Evolutionary conservation across 2,329 filamentous ascomycete genomes (phyloP), one percentile per base, ranked within the genome.

Genomic region (Monosporascus sp.): DNA sequence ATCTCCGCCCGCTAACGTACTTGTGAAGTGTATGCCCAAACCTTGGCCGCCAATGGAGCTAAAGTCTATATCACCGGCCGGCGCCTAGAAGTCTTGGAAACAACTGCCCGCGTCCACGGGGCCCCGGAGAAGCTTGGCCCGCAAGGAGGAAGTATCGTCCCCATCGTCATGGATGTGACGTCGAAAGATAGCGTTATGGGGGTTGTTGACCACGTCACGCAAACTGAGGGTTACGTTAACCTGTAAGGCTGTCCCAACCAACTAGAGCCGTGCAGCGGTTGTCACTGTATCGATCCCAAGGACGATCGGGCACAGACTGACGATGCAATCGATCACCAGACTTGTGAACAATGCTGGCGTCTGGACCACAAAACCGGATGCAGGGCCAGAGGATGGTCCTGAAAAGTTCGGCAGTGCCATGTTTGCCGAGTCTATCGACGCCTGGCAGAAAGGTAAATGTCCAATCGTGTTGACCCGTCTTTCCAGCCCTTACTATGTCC

Each of bases 291-390:
- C n/a, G n/a, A n/a, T n/a, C n/a, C n/a, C n/a, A n/a, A n/a, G n/a
- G n/a, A n/a, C n/a, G n/a, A n/a, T n/a, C n/a, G n/a, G n/a, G n/a
- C n/a, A n/a, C n/a, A n/a, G n/a, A n/a, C n/a, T n/a, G n/a, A n/a
- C n/a, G n/a, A n/a, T n/a, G n/a, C n/a, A n/a, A n/a, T n/a, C n/a
- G n/a, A n/a, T n/a, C n/a, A n/a, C n/a, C n/a, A n/a, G n/a, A n/a
- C n/a, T 81, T 6, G 76, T 81, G 19, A 80, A 80, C 63, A 80
- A 80, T 52, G 77, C 77, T 7, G 78, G 79, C 1, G 73, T 81
- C 52, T 78, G 51, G 52, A 55, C 37, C 22, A 48, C 50, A 0
- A 55, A 59, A 2, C 49, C 56, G 8, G 16, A 22, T 2, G 58
- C 54, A 16, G 50, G 40, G 8, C 56, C 64, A 1, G 50, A 58